Evolutionary conservation across 108 stramenopile genomes (phyloP), one percentile per base, ranked within the genome.

Genomic region (Nitzschia palea): DNA sequence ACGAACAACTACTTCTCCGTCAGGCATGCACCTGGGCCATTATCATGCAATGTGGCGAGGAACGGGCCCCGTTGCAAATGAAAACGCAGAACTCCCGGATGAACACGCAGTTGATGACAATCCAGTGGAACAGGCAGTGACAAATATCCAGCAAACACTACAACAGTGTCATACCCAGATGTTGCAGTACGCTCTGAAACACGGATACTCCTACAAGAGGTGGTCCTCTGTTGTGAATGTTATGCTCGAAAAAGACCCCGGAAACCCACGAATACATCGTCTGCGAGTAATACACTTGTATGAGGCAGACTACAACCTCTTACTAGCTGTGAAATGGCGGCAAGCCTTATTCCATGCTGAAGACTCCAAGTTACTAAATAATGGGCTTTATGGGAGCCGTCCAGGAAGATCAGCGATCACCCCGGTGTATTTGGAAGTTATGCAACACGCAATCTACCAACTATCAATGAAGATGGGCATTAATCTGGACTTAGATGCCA

Each of bases 271-370:
- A n/a, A n/a, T n/a, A n/a, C n/a, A n/a, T n/a, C n/a, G n/a, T n/a
- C n/a, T n/a, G n/a, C 25, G 55, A 8, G 55, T 56, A 27, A 56
- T 56, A 14, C 55, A 56, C 31, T 6, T 56, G 8, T 56, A 56
- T n/a, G 55, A 56, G 23, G 26, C 55, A 8, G 55, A 56, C n/a
- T 51, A 51, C n/a, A 51, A 51, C 22, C 50, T 51, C 22, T n/a
- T 40, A 10, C 37, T 40, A 10, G 37, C 37, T 40, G 37, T 40
- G 37, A 40, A 40, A 40, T 40, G 37, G 37, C 8, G 37, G 37
- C 37, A 40, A 40, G 37, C 6, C 50, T 6, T 22, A 18, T 22
- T 22, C 37, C 10, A n/a, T n/a, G 50, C 50, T 20, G 50, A 51
- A 23, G 50, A 22, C 50, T 15, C 8, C 18, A 17, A 51, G 22